Percentiles rank a stretch among this genome's conserved stretches.
Conservation (phyloP, 106 monocot genomes). For the Cymbidium sinense region DNA sequence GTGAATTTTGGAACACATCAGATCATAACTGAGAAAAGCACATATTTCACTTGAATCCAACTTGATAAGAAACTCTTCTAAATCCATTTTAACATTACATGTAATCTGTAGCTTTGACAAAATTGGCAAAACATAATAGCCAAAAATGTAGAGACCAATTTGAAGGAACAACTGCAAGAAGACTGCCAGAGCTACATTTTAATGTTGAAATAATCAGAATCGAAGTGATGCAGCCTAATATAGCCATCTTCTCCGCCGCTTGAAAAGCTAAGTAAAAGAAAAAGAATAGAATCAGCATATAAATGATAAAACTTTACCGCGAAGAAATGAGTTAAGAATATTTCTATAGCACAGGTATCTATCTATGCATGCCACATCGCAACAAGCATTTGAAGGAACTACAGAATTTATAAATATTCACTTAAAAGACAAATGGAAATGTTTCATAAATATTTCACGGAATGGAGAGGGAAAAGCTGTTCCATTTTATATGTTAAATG, state of each 20-base stretch:
- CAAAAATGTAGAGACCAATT: background rate
- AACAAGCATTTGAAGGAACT: too few relatives aligned
- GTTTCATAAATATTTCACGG: too few relatives aligned
- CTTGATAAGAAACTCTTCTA: background rate
- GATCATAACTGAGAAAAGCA: background rate
- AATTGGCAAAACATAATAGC: background rate
- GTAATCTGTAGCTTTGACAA: background rate
- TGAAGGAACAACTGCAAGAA: background rate
- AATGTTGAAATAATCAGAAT: conserved; percentile 85
- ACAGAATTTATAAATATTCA: too few relatives aligned
- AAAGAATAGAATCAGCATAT: background rate
- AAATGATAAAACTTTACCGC: too few relatives aligned
- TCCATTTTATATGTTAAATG: too few relatives aligned
- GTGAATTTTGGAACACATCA: too few relatives aligned
- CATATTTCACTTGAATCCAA: background rate
- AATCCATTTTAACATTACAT: background rate
- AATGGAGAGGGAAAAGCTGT: too few relatives aligned
- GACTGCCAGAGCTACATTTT: conserved; percentile 38
- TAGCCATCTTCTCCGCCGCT: conserved; percentile 98
- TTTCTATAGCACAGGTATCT: too few relatives aligned
- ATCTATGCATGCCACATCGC: too few relatives aligned
- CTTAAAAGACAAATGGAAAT: too few relatives aligned
- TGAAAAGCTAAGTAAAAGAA: conserved; percentile 50
- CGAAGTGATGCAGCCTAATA: conserved; percentile 87
- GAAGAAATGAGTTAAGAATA: too few relatives aligned